Evolutionary conservation across 169 alveolate species (phyloP).

Genomic region (Plasmodium inui): DNA sequence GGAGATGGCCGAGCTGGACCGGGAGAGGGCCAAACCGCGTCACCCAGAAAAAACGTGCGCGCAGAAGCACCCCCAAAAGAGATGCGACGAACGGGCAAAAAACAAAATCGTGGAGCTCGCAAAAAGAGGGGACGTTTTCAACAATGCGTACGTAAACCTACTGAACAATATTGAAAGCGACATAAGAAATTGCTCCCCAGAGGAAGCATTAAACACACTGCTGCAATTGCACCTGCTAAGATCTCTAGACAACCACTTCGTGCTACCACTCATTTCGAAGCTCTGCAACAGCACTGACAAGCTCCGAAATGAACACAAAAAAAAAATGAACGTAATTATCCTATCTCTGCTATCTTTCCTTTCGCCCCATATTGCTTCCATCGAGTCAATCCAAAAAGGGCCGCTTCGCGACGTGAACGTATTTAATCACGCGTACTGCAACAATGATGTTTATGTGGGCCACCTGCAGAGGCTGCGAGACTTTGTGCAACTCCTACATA

Average conservation of each 20-base stretch:
- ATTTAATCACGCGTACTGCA: constrained; percentile 65
- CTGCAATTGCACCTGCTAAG: constrained; percentile 47
- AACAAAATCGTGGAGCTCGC: constrained; percentile 34
- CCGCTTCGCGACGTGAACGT: constrained; percentile 6
- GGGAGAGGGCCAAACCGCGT: neutral
- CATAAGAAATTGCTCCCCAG: constrained; percentile 56
- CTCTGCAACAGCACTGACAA: constrained; percentile 61
- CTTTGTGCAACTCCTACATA: constrained; percentile 28
- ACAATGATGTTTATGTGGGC: constrained; percentile 39
- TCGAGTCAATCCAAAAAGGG: neutral
- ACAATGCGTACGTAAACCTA: constrained; percentile 64
- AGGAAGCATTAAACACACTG: constrained; percentile 44
- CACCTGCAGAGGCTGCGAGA: constrained; percentile 45
- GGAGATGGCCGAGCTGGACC: neutral
- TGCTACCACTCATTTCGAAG: constrained; percentile 30
- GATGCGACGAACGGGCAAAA: neutral
- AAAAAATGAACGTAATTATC: constrained; percentile 45
- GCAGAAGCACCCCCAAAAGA: neutral
- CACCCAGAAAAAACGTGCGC: neutral
- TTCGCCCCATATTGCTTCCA: constrained; percentile 36
- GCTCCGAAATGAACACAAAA: constrained; percentile 63
- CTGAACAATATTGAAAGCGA: constrained; percentile 39
- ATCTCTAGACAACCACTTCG: constrained; percentile 63
- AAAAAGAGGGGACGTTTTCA: constrained; percentile 45
- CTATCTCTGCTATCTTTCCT: constrained; percentile 19